Evolutionary conservation across 73 alveolate species (phyloP).

Genomic region (Uronychia binucleata): DNA sequence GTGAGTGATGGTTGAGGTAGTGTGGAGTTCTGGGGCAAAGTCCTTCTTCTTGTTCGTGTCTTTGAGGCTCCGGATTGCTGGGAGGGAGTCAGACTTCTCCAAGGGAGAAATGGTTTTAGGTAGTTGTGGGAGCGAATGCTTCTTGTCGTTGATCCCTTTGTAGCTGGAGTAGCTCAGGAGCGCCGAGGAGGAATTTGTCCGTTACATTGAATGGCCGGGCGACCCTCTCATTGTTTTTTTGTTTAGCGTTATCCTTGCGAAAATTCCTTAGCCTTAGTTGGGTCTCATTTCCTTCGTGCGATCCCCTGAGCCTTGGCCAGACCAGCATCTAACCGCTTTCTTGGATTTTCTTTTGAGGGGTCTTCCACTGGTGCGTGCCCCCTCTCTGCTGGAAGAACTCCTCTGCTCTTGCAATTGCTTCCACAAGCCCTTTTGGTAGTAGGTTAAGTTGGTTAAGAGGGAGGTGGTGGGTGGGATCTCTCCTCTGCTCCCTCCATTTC

Average conservation of each 20-base stretch:
- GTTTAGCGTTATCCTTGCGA: neutral
- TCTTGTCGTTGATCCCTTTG: no score
- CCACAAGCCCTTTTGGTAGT: neutral
- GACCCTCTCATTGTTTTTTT: neutral
- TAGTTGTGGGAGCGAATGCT: no score
- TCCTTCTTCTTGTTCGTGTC: neutral
- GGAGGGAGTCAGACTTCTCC: neutral
- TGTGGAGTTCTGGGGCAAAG: neutral
- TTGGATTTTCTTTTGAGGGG: neutral
- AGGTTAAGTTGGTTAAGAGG: neutral
- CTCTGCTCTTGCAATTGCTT: neutral
- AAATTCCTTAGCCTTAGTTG: neutral
- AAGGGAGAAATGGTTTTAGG: neutral
- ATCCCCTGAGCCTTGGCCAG: neutral
- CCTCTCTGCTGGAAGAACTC: neutral
- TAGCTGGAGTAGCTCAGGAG: no score
- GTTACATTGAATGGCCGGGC: neutral
- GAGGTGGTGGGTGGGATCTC: neutral
- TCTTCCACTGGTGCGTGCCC: neutral
- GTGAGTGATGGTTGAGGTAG: constrained; percentile 3
- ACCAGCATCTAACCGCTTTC: neutral
- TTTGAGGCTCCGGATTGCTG: neutral
- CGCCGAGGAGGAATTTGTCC: neutral
- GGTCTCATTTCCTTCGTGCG: neutral
- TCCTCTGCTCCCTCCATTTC: neutral